Evolutionary conservation across 2,329 filamentous ascomycete genomes (phyloP), one percentile per base, ranked within the genome.

Genomic region (Colletotrichum melonis): DNA sequence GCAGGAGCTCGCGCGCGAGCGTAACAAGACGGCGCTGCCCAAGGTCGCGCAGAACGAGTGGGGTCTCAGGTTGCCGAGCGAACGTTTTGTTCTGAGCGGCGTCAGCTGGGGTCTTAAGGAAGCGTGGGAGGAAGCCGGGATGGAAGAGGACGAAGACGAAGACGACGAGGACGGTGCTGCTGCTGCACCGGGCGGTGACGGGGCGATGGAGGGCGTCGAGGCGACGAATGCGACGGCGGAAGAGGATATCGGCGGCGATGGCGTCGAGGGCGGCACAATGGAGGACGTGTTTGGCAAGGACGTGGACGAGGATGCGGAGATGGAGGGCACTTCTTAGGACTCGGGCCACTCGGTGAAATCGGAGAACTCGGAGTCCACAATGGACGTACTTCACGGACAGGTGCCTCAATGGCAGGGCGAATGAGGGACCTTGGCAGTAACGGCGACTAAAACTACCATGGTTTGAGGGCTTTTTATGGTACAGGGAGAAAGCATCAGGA

Each of bases 1-100:
- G 85, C 84, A 92, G 69, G 93, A 95, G 80, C 85, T 95, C n/a
- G 94, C 93, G 14, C 86, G 88, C 75, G 91, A 93, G 79, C 85
- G 92, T 75, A 95, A 95, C 83, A 90, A 89, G 77, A 86, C 92
- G 32, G 88, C 88, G 1, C 82, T 95, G 75, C 92, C 92, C 24
- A 87, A 88, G 74, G 88, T 93, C 19, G 84, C 89, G 14, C 87
- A 89, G 55, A 90, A 89, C 77, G 92, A 93, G 79, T 93, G 91
- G 90, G 92, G 92, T 28, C 87, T 92, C 7, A 84, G 92, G 12
- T 81, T 93, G 73, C 92, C 92, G 1, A 91, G 89, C 77, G 92
- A 93, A 83, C 88, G 91, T 69, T 93, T 93, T 77, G 91, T 93
- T 35, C 84, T 93, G 57, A 92, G 88, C 69, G 92, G 92, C 19